These are phyloP conservation scores for Aureobasidium sp. DNA, from an alignment of 2,329 filamentous ascomycete genomes.

Conservation along the genomic window DNA sequence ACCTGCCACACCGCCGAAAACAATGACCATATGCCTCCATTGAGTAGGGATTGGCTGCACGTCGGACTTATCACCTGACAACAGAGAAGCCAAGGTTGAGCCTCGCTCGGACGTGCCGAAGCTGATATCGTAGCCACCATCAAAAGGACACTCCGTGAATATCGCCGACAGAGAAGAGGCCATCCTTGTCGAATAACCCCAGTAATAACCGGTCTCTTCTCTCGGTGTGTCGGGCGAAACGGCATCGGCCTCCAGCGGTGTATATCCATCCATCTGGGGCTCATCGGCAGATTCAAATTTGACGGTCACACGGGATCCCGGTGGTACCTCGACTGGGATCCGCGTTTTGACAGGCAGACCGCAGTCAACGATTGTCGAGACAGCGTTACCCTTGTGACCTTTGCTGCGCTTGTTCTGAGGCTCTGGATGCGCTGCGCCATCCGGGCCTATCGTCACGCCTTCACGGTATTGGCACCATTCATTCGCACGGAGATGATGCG, in stretches of 20 bases:
- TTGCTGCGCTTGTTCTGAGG: slow-evolving; percentile 42
- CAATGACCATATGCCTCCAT: slow-evolving; percentile 62
- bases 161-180: slow-evolving; percentile 61
- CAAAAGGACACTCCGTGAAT: slow-evolving; percentile 68
- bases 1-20: slow-evolving; percentile 75
- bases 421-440: slow-evolving; percentile 7
- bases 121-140: slow-evolving; percentile 73
- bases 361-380: slow-evolving; percentile 41
- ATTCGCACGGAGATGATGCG: slow-evolving; percentile 68
- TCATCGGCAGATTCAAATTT: slow-evolving; percentile 48
- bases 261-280: slow-evolving; percentile 22
- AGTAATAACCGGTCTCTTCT: slow-evolving; percentile 74
- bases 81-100: slow-evolving; percentile 25
- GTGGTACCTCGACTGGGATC: slow-evolving; percentile 56
- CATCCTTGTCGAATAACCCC: slow-evolving; percentile 69
- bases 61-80: slow-evolving; percentile 38
- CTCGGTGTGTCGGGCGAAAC: slow-evolving; percentile 64
- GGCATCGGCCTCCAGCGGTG: slow-evolving; percentile 44
- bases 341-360: slow-evolving; percentile 43
- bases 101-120: slow-evolving; percentile 80
- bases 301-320: slow-evolving; percentile 67
- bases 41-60: slow-evolving; percentile 33
- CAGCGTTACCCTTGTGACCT: background rate
- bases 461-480: slow-evolving; percentile 78
- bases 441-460: slow-evolving; percentile 53